phyloP scores from a whole-genome alignment of 164 flowering plant species.

The Magnolia kwangsiensis region DNA sequence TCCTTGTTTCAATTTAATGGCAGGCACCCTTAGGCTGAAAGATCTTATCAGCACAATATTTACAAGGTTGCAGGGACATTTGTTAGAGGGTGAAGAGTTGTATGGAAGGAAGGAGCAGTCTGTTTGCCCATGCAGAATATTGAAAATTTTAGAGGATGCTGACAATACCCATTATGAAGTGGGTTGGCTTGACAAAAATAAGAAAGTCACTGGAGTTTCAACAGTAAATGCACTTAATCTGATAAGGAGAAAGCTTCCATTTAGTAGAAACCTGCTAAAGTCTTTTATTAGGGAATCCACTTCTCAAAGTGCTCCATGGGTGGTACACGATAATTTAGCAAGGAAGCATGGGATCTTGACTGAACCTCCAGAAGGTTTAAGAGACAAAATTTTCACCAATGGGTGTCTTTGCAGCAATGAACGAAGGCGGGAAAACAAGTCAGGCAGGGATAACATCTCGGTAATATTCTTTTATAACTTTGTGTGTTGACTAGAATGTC shows the following conservation, averaged over 20 bases:
- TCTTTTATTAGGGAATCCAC: slow-evolving; percentile 91
- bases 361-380: slow-evolving; percentile 54
- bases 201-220: slow-evolving; percentile 41
- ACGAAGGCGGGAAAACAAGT: slow-evolving; percentile 33
- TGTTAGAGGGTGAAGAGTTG: slow-evolving; percentile 59
- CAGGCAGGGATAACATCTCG: slow-evolving; percentile 12
- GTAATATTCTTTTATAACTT: slow-evolving; percentile 12
- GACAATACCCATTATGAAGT: slow-evolving; percentile 53
- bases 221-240: slow-evolving; percentile 47
- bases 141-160: slow-evolving; percentile 43
- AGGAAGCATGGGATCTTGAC: slow-evolving; percentile 57
- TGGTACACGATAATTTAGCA: slow-evolving; percentile 70
- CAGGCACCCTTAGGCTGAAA: slow-evolving; percentile 71
- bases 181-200: slow-evolving; percentile 64
- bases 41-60: slow-evolving; percentile 62
- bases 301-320: slow-evolving; percentile 78
- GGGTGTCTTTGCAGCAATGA: slow-evolving; percentile 39
- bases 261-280: slow-evolving; percentile 63
- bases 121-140: slow-evolving; percentile 56
- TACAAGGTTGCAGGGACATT: slow-evolving; percentile 41
- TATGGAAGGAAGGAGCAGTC: slow-evolving; percentile 50
- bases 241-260: slow-evolving; percentile 60
- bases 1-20: background rate
- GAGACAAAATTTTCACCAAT: slow-evolving; percentile 27
- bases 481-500: too few relatives aligned